Base-by-base conservation (phyloP, 108 stramenopile genomes). In the Skeletonema tropicum region DNA sequence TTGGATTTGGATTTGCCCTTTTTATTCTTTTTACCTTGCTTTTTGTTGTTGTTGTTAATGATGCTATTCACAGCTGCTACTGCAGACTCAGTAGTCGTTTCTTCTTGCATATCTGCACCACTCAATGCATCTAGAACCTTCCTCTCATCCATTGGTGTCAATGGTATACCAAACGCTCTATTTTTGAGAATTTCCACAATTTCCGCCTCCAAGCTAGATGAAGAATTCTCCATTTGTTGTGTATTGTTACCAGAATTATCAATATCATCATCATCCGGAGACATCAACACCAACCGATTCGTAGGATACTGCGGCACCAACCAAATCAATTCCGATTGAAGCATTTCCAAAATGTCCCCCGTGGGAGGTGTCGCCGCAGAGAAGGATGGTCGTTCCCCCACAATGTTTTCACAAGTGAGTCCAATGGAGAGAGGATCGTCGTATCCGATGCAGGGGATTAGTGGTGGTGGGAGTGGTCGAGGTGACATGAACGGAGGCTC, bases 281-380 rank as follows among this genome's bases (percentile, higher is more conserved):
- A 46, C 70, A 82, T 82, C 57, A 74, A 86, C 36, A 84, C 48
- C 33, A 91, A 72, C 74, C 88, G 75, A n/a, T 86, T 70, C 9
- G 88, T 77, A 17, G 87, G 80, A 71, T 89, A 88, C 13, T 85
- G 83, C 10, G 93, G 93, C 8, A 80, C 84, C 52, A 92, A 66
- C 93, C 93, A 94, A 71, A 89, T 73, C 19, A 94, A 71, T 65
- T 94, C 90, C 11, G 86, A 77, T n/a, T 90, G 91, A 23, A 89
- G 64, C 36, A 76, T 71, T 60, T 92, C 88, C n/a, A 85, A 57
- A 2, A 82, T 66, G 15, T 76, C 73, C 17, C 42, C 75, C 29
- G 52, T 32, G n/a, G 58, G 68, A 2, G 68, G 73, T n/a, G 55
- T 41, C 21, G 46, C 30, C n/a, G 73, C 35, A 36, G 60, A 15